phyloP scores from a whole-genome alignment of 306 rosid genomes.

The Lupinus albus region DNA sequence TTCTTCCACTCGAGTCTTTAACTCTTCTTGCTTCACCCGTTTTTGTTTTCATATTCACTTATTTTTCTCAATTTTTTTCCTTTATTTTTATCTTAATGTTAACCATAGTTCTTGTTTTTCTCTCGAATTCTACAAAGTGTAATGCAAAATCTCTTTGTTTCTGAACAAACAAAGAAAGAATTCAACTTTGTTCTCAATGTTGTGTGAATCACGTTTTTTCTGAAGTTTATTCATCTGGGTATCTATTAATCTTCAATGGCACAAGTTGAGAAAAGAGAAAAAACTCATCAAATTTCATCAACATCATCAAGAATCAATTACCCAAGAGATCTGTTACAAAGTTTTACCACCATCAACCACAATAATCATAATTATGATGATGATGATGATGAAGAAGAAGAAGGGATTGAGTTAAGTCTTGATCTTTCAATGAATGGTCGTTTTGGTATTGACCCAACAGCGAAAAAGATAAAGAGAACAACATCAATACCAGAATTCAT shows the following conservation, averaged over 20 bases:
- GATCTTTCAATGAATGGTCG: slow-evolving; percentile 84
- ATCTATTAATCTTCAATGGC: slow-evolving; percentile 40
- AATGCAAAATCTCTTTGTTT: slow-evolving; percentile 9
- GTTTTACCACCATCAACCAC: slow-evolving; percentile 40
- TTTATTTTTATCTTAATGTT: not conserved
- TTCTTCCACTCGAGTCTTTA: not conserved
- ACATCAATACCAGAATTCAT: slow-evolving; percentile 60
- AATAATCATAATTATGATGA: not conserved
- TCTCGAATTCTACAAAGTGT: not conserved
- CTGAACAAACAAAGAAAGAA: not conserved
- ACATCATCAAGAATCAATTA: slow-evolving; percentile 33
- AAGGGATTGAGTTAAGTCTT: slow-evolving; percentile 63
- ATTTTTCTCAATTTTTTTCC: not conserved
- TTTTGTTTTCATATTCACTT: not conserved
- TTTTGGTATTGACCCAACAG: slow-evolving; percentile 76
- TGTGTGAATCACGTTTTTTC: not conserved
- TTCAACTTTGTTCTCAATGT: slow-evolving; percentile 3
- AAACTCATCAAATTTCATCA: slow-evolving; percentile 23
- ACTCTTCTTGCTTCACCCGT: slow-evolving; percentile 17
- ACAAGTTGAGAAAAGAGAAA: slow-evolving; percentile 44
- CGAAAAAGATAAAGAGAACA: slow-evolving; percentile 56
- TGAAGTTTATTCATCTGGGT: slow-evolving; percentile 1
- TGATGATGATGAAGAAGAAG: slow-evolving; percentile 34
- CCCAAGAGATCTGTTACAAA: slow-evolving; percentile 54
- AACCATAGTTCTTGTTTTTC: not conserved